A percentile compares a stretch with the other conserved stretches of the same genome.
Evolutionary conservation across 2,329 filamentous ascomycete species (phyloP).

Genomic region (Fusarium xylarioides): DNA sequence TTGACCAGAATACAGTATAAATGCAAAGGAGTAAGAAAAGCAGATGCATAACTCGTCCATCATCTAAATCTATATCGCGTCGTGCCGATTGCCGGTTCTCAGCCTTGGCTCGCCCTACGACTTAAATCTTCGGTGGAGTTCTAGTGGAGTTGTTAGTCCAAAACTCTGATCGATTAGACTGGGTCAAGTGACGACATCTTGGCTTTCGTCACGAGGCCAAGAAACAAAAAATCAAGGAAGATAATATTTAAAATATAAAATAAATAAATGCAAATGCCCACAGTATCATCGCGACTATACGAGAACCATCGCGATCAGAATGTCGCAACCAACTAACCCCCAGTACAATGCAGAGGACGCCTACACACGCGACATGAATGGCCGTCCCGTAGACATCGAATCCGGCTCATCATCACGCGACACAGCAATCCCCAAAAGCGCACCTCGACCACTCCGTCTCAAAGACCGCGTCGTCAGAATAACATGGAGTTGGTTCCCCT

Average conservation of each 20-base stretch:
- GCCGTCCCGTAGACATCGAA: background rate
- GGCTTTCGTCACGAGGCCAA: background rate
- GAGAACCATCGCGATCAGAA: background rate
- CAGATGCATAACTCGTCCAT: too few species aligned
- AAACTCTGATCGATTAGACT: background rate
- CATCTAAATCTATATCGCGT: too few species aligned
- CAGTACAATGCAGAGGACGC: background rate
- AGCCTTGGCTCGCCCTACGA: background rate
- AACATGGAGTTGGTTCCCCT: constrained; percentile 18
- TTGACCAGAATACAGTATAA: too few species aligned
- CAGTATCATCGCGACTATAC: background rate
- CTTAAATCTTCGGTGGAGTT: background rate
- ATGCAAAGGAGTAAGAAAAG: too few species aligned
- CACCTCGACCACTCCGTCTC: background rate
- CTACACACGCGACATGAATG: background rate
- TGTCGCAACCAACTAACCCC: background rate
- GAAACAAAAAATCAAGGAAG: background rate
- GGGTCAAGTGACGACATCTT: background rate
- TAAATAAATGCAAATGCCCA: background rate
- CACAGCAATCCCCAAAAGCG: background rate
- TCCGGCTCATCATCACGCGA: background rate
- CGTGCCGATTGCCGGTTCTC: background rate
- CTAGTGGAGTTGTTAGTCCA: background rate
- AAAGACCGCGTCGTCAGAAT: constrained; percentile 15
- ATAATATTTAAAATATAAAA: accelerated